A percentile compares a stretch with the other conserved stretches of the same genome.
These are phyloP conservation scores for Leptographium radiaticola DNA, from an alignment of 2,329 filamentous ascomycete species.

Conservation along the genomic window DNA sequence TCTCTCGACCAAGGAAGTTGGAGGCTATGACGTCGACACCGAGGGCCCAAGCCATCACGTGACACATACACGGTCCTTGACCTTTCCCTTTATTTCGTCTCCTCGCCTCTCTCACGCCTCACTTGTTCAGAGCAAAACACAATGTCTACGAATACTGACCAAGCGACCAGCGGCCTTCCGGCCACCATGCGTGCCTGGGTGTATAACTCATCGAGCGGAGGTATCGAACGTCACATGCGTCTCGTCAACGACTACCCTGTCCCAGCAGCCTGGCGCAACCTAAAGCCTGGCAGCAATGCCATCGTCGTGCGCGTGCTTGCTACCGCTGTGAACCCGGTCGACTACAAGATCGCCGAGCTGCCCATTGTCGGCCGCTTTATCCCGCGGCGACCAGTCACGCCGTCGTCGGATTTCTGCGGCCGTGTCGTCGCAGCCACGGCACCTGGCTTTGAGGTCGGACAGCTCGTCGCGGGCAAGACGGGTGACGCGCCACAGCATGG, in stretches of 20 bases:
- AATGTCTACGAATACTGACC: not conserved
- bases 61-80: no score
- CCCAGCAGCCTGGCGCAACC: conserved; percentile 3
- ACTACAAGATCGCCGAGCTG: conserved; percentile 33
- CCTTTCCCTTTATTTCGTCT: no score
- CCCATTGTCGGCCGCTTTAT: conserved; percentile 23
- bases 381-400: conserved; percentile 26
- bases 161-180: not conserved
- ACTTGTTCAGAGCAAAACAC: not conserved
- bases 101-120: no score
- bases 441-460: conserved; percentile 6
- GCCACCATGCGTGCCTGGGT: conserved; percentile 14
- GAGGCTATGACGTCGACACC: no score
- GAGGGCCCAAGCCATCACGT: no score
- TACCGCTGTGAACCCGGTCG: conserved; percentile 33
- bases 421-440: conserved; percentile 22
- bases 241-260: conserved; percentile 14
- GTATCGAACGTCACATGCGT: conserved; percentile 20
- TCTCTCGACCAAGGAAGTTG: no score
- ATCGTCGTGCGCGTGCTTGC: conserved; percentile 30
- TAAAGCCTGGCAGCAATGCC: conserved; percentile 15
- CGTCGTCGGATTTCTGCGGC: conserved; percentile 39
- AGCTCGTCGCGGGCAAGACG: conserved; percentile 12
- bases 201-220: conserved; percentile 10
- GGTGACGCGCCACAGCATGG: conserved; percentile 7